These are phyloP conservation scores for Calonectria pseudoreteaudii DNA, from an alignment of 2,329 filamentous ascomycete genomes.

Conservation along the genomic window DNA sequence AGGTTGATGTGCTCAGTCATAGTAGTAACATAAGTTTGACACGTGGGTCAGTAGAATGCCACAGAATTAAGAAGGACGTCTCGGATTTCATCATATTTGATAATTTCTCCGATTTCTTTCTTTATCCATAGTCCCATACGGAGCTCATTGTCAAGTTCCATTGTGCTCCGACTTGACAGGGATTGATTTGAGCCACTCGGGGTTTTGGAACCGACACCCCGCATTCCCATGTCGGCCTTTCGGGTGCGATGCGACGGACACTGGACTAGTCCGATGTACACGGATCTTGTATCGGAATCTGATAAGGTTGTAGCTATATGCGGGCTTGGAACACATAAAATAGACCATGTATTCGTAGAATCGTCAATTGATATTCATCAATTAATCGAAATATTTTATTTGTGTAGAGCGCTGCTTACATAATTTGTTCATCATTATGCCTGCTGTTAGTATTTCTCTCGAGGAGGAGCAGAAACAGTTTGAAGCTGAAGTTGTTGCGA, in stretches of 20 bases:
- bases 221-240: background rate
- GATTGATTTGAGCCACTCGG: background rate
- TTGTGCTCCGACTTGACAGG: background rate
- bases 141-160: background rate
- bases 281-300: background rate
- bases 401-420: background rate
- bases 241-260: background rate
- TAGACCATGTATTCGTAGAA: background rate
- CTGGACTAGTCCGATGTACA: background rate
- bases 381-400: background rate
- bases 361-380: background rate
- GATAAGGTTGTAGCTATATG: background rate
- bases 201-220: background rate
- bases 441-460: constrained; percentile 10
- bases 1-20: constrained; percentile 13
- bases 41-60: background rate
- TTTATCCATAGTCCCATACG: background rate
- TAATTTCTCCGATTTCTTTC: background rate
- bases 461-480: constrained; percentile 46
- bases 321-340: background rate
- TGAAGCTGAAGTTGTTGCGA: constrained; percentile 45
- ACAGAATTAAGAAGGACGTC: background rate
- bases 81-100: background rate
- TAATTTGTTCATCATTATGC: background rate
- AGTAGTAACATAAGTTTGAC: background rate